Evolutionary conservation across 2,329 filamentous ascomycete genomes (phyloP), one percentile per base, ranked within the genome.

Genomic region (Didymella glomerata): DNA sequence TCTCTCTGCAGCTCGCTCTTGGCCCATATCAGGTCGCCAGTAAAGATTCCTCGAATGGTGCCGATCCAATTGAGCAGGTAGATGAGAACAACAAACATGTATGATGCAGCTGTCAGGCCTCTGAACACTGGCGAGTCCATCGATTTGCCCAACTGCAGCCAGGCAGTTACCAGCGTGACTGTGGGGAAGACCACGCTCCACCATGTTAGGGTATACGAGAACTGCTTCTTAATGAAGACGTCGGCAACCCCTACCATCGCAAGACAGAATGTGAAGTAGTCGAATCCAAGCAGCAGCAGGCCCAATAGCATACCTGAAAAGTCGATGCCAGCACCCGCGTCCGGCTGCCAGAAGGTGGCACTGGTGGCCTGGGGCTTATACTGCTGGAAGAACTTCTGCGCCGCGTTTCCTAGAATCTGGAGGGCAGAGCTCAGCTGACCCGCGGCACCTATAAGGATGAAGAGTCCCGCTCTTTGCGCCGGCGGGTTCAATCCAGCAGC

Each of bases 1-100:
- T 58, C 55, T 5, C 55, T 34, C 22, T 58, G 55, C 24, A 58
- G 9, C 25, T 58, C 55, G 44, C 55, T 58, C 28, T 53, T 53
- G 3, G 55, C 55, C 55, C 55, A 58, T 24, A 54, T 53, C 22
- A 58, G 25, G 11, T 49, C 45, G 9, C 49, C 55, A 22, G 34
- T 54, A 14, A 44, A 11, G 3, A 58, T 45, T 4, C 55, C 55
- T 25, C 38, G 22, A 25, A 58, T 49, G 2, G 55, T 58, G 1
- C 55, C 55, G 2, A 54, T 18, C 49, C 54, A 57, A 14, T 57
- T 57, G 14, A 52, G 27, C 7, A 57, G 4, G n/a, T 57, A 57
- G 8, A 52, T 22, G 3, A 52, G 4, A 16, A 57, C 54, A 6
- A 48, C 54, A 18, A 47, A 11, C 40, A 54, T 42, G 18, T 50